phyloP scores from a whole-genome alignment of 345 rosid genomes.

The Dimocarpus longan region DNA sequence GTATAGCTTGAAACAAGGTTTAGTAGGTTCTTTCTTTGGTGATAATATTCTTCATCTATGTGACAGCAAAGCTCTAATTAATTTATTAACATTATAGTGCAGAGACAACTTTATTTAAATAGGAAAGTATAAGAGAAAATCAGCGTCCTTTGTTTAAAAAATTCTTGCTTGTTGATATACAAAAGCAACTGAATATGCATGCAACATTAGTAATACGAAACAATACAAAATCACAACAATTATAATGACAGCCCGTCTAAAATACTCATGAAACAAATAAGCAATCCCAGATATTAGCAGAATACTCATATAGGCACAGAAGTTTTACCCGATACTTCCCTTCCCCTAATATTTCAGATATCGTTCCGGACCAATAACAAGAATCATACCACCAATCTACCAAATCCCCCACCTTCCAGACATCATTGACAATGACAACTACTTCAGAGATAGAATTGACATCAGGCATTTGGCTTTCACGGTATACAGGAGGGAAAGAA shows the following conservation, averaged over 20 bases:
- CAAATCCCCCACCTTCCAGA: constrained; percentile 64
- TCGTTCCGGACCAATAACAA: constrained; percentile 64
- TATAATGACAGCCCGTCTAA: neutral
- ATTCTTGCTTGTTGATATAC: neutral
- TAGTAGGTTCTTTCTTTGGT: neutral
- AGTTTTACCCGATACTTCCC: constrained; percentile 46
- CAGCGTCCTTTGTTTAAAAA: neutral
- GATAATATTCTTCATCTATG: neutral
- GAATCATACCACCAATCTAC: constrained; percentile 68
- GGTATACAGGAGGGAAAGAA: constrained; percentile 47
- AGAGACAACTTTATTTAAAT: neutral
- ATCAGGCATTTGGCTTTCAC: constrained; percentile 38
- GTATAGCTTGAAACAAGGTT: neutral
- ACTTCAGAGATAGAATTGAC: constrained; percentile 35
- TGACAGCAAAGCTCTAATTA: neutral
- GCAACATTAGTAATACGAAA: neutral
- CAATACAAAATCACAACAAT: neutral
- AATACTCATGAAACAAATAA: neutral
- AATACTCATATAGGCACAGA: constrained; percentile 6
- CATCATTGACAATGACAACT: constrained; percentile 43
- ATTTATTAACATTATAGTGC: neutral
- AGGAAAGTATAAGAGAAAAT: neutral
- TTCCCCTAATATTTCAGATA: constrained; percentile 37
- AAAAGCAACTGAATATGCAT: neutral
- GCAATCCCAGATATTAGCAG: neutral